These are phyloP conservation scores for Ascochyta koolunga DNA, from an alignment of 2,329 filamentous ascomycete species.

Conservation along the genomic window DNA sequence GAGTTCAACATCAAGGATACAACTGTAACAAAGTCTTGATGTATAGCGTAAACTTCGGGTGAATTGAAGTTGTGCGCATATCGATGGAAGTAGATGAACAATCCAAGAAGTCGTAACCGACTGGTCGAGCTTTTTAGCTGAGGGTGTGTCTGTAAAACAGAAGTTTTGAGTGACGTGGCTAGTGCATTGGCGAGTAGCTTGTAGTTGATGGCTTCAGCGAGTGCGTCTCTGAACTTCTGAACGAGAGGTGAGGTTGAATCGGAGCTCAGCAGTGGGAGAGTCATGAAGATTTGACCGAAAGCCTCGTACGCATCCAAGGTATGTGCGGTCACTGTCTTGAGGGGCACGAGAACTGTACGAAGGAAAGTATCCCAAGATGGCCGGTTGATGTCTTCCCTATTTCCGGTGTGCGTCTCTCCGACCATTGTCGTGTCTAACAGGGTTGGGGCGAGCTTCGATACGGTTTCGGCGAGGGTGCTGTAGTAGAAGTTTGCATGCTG, in stretches of 20 bases:
- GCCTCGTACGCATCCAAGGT: constrained; percentile 48
- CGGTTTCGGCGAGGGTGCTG: constrained; percentile 35
- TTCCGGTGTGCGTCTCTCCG: not conserved
- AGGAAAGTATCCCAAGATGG: constrained; percentile 24
- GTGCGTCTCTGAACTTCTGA: constrained; percentile 36
- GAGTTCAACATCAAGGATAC: constrained; percentile 63
- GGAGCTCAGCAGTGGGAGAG: constrained; percentile 43
- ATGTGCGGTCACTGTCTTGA: constrained; percentile 42
- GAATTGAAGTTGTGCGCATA: constrained; percentile 52
- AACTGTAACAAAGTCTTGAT: constrained; percentile 62
- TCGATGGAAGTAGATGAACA: constrained; percentile 64
- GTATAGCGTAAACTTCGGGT: constrained; percentile 50
- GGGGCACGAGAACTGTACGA: constrained; percentile 34
- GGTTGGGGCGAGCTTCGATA: constrained; percentile 20
- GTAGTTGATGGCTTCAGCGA: constrained; percentile 59
- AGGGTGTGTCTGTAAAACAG: constrained; percentile 33
- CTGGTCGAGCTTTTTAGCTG: constrained; percentile 46
- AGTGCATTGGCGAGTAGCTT: constrained; percentile 50
- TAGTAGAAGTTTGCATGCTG: constrained; percentile 42
- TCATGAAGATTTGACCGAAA: constrained; percentile 53
- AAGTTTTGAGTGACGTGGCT: constrained; percentile 35
- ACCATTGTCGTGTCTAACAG: constrained; percentile 1
- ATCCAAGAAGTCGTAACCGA: constrained; percentile 63
- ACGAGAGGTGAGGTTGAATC: constrained; percentile 29
- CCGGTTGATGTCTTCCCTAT: not conserved